Percentiles rank a stretch among this genome's conserved stretches.
These are phyloP conservation scores for Podaxis sp. DNA, from an alignment of 768 basidiomycete species.

Conservation along the genomic window DNA sequence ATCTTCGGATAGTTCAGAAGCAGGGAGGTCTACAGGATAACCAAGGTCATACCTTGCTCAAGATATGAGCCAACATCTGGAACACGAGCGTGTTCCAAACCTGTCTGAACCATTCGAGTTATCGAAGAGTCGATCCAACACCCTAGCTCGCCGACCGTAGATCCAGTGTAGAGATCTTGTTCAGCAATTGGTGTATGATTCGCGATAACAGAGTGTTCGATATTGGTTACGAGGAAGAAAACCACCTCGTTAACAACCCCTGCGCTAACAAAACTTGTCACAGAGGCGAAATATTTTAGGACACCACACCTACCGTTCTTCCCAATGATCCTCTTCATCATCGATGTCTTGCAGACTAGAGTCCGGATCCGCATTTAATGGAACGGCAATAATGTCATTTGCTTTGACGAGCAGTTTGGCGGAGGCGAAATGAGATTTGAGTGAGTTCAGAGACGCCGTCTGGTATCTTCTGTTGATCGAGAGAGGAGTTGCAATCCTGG, in stretches of 20 bases:
- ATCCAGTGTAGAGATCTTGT: constrained; percentile 52
- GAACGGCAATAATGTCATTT: constrained; percentile 71
- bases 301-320: constrained; percentile 22
- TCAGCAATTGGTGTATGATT: constrained; percentile 22
- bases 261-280: neutral
- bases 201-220: constrained; percentile 62
- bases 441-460: constrained; percentile 51
- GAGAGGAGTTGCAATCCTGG: constrained; percentile 76
- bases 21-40: neutral
- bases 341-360: constrained; percentile 25
- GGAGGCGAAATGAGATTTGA: constrained; percentile 62
- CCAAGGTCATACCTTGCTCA: constrained; percentile 42
- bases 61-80: constrained; percentile 52
- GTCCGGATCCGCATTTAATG: constrained; percentile 52
- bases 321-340: constrained; percentile 20
- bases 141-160: constrained; percentile 69
- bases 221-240: constrained; percentile 76
- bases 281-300: neutral
- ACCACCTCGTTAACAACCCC: constrained; percentile 38
- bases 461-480: constrained; percentile 68
- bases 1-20: constrained; percentile 1
- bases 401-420: constrained; percentile 59
- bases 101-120: constrained; percentile 79
- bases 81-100: constrained; percentile 65
- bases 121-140: constrained; percentile 75